A percentile compares a stretch with the other conserved stretches of the same genome.
These are phyloP conservation scores for Clonostachys byssicola DNA, from an alignment of 2,329 filamentous ascomycete species.

Conservation along the genomic window DNA sequence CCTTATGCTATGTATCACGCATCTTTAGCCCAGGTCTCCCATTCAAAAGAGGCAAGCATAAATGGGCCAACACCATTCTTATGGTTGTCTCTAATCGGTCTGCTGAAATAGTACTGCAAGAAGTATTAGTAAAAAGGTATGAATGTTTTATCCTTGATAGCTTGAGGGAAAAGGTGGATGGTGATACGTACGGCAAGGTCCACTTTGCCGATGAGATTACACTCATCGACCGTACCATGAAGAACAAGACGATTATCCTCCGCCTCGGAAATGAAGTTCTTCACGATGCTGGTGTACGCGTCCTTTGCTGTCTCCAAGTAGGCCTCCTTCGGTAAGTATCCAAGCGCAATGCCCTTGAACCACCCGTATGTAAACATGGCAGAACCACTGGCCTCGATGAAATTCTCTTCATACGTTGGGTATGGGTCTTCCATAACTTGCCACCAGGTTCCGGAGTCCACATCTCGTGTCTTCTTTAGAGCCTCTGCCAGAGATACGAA, in stretches of 20 bases:
- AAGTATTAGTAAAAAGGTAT: background rate
- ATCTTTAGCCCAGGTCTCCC: background rate
- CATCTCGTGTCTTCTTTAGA: conserved; percentile 32
- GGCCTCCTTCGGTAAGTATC: conserved; percentile 3
- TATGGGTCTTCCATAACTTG: conserved; percentile 47
- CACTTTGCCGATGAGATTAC: background rate
- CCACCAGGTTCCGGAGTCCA: conserved; percentile 46
- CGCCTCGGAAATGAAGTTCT: conserved; percentile 32
- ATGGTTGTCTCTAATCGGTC: background rate
- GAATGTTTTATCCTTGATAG: background rate
- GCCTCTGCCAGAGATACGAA: conserved; percentile 30
- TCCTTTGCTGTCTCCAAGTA: conserved; percentile 7
- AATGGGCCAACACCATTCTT: background rate
- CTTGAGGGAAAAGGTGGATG: background rate
- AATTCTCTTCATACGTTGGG: conserved; percentile 42
- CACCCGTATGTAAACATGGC: conserved; percentile 51
- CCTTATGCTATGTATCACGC: no score
- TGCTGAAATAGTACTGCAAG: background rate
- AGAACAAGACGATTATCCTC: background rate
- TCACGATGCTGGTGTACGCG: conserved; percentile 21
- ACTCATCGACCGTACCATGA: background rate
- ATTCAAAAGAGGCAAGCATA: background rate
- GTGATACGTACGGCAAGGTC: background rate
- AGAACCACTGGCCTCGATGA: conserved; percentile 51
- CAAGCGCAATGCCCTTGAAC: conserved; percentile 27